Evolutionary conservation across 2,329 filamentous ascomycete genomes (phyloP).

Genomic region (Ophiostoma sp.): DNA sequence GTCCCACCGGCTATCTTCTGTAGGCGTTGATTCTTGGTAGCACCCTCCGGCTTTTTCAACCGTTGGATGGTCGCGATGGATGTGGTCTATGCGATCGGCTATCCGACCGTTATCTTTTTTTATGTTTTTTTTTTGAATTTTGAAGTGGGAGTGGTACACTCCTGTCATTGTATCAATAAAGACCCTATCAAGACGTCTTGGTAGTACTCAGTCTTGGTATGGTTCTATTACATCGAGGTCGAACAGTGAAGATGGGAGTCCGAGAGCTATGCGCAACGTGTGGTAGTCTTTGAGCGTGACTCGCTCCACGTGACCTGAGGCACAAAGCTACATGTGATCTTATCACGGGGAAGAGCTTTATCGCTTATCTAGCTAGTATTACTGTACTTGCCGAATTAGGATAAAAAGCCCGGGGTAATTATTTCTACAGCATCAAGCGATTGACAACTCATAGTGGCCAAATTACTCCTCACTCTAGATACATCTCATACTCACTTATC

Average conservation of each 20-base stretch:
- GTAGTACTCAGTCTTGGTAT: neutral
- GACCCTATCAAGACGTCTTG: neutral
- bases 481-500: neutral
- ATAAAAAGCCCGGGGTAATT: constrained; percentile 10
- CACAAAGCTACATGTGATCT: neutral
- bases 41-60: neutral
- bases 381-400: constrained; percentile 7
- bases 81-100: too few relatives aligned
- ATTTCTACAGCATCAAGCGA: neutral
- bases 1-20: neutral
- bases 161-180: neutral
- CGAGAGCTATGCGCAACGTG: neutral
- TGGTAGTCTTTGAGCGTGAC: neutral
- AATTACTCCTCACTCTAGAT: neutral
- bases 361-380: neutral
- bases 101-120: too few relatives aligned
- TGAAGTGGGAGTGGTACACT: neutral
- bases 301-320: neutral
- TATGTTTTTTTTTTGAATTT: neutral
- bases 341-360: neutral
- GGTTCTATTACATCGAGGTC: neutral
- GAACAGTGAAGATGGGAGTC: neutral
- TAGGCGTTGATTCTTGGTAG: neutral
- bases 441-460: neutral
- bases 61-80: too few relatives aligned